Base-by-base conservation (phyloP, 2,329 filamentous ascomycete species). In the Ceratocystis colombiana region DNA sequence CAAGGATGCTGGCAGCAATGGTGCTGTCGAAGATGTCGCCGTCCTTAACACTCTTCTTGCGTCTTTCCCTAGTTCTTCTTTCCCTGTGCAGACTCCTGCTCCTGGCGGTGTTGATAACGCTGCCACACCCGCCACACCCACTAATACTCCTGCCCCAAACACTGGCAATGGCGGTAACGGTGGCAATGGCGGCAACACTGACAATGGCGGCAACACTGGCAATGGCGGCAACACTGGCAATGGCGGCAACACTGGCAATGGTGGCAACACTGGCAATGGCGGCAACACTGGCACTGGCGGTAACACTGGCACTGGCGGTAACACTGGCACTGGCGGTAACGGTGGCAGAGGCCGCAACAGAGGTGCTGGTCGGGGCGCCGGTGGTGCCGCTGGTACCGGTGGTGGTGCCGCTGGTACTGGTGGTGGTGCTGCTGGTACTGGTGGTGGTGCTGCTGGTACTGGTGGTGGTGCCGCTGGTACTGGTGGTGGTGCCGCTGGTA, bases 1-100 rank as follows among this genome's bases (percentile, higher is more conserved):
- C 70, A 71, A 78, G 67, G 74, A 76, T 33, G 76, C 77, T 46
- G 77, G 75, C 20, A 66, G 71, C 0, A 68, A 71, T 0, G 68
- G 70, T 55, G 72, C 71, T 2, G 64, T 65, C 20, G 72, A 72
- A 68, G 74, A 75, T 67, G 67, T 68, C 3, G 77, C 76, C 2
- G 76, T 75, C 17, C 71, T 77, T 3, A 71, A 71, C 15, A 70
- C 72, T 37, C 66, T 68, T 6, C 67, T 70, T 1, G 65, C 75
- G 41, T 73, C 72, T 2, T 30, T 72, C 12, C 70, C 71, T 6
- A 74, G 71, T 57, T 70, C 70, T 2, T 69, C 70, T 0, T 75
- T 74, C 64, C 71, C 77, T 20, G 69, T 70, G 1, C 69, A 76
- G 70, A 78, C 77, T 1, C 73, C 73, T 0, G 70, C n/a, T 68